Evolutionary conservation across 2,329 filamentous ascomycete species (phyloP), one percentile per base, ranked within the genome.

Genomic region (Monosporascus sp.): DNA sequence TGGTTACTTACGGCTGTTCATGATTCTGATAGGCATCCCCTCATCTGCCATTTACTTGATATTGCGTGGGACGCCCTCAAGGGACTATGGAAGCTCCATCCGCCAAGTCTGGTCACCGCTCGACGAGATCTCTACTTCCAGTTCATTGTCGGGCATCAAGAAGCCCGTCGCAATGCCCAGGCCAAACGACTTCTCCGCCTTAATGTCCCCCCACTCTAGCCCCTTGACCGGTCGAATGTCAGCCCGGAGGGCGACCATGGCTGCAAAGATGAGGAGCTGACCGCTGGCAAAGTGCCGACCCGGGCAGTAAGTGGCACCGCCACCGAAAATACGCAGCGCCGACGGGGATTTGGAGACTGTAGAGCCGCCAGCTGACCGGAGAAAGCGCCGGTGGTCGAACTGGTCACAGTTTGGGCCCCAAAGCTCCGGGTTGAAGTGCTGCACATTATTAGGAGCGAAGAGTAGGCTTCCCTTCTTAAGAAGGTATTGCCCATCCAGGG

Each of bases 401-500:
- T 43, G 22, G 22, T 52, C 50, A 3, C 52, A 53, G 7, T 49
- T 27, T 3, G 51, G 44, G 2, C 58, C 59, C 56, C 58, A 61
- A 7, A 55, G 17, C 1, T 24, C 14, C 7, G 37, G 20, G 11
- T 37, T 19, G 7, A n/a, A 56, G 38, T 60, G 59, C 16, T 61
- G 56, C 2, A 61, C 55, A 4, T 37, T 41, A 3, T 43, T 34
- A 19, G 56, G 56, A 7, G 61, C 59, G 50, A 62, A 51, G 0
- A 63, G 7, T 6, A 38, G 54, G 20, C 43, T 50, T 5, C 58
- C 61, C 48, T 62, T 63, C 48, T 59, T 63, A 3, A 63, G 40
- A 3, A 64, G 56, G 36, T 59, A 61, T 14, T 50, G 52, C 5
- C 50, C 48, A 27, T 55, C 56, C 3, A 63, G 51, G 2, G 53